These are phyloP conservation scores for Boletus rufocinnamomeus DNA, from an alignment of 768 basidiomycete species.

Conservation along the genomic window DNA sequence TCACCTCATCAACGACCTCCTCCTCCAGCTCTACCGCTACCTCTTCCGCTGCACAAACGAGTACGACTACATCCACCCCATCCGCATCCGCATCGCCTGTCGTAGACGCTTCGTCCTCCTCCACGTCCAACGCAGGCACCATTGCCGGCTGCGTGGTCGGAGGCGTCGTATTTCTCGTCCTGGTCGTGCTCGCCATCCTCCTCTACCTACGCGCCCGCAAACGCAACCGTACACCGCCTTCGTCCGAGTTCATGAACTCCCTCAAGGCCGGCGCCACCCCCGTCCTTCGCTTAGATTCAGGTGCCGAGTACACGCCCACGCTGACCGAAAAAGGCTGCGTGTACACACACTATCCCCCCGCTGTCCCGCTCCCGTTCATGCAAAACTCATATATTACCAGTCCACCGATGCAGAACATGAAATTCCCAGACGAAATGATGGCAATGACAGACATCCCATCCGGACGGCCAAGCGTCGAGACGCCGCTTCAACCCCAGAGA, in stretches of 20 bases:
- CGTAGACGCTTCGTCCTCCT: conserved; percentile 12
- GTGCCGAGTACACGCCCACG: conserved; percentile 15
- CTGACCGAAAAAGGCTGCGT: conserved; percentile 20
- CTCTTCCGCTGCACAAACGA: neutral
- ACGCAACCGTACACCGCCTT: conserved; percentile 51
- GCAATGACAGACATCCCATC: conserved; percentile 13
- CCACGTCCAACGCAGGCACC: conserved; percentile 38
- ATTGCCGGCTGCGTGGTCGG: conserved; percentile 59
- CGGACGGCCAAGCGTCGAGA: conserved; percentile 20
- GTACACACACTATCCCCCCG: conserved; percentile 1
- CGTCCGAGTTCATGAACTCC: conserved; percentile 54
- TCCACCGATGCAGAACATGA: conserved; percentile 11
- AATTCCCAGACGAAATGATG: conserved; percentile 18
- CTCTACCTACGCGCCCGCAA: conserved; percentile 44
- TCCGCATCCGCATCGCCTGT: neutral
- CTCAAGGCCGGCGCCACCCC: conserved; percentile 25
- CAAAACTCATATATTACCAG: conserved; percentile 18
- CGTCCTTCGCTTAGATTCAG: conserved; percentile 31
- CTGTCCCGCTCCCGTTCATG: conserved; percentile 16
- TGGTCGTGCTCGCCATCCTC: conserved; percentile 39
- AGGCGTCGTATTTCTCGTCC: conserved; percentile 41
- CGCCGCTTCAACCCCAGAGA: conserved; percentile 26
- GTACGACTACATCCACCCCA: neutral
- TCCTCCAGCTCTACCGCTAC: neutral
- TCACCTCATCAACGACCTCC: neutral